phyloP scores from a whole-genome alignment of 345 rosid genomes.

The Citrus sp. region DNA sequence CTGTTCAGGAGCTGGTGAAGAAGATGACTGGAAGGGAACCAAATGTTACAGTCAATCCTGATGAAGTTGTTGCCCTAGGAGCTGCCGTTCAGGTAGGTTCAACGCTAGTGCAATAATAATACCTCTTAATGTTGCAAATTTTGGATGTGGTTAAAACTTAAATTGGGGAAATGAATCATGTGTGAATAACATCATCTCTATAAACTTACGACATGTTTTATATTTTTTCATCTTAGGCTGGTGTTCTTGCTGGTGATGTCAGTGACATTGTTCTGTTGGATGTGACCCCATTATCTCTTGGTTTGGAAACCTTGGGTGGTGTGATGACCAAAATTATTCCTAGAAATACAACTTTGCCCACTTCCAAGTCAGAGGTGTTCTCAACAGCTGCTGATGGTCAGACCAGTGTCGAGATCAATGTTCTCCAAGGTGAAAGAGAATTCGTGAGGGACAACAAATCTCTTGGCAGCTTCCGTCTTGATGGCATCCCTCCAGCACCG shows the following conservation, averaged over 20 bases:
- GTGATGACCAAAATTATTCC: constrained; percentile 98
- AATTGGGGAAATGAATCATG: not conserved
- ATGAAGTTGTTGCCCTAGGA: constrained; percentile 97
- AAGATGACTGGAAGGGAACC: constrained; percentile 93
- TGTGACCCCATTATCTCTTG: constrained; percentile 83
- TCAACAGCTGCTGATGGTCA: constrained; percentile 99
- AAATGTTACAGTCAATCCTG: constrained; percentile 94
- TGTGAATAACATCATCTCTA: too few species aligned
- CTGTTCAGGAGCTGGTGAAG: constrained; percentile 91
- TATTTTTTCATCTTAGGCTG: constrained; percentile 51
- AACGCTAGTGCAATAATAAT: not conserved
- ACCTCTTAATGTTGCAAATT: not conserved
- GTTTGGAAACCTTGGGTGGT: constrained; percentile 95
- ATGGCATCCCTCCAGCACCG: constrained; percentile 85
- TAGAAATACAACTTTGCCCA: constrained; percentile 89
- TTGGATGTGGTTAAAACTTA: not conserved
- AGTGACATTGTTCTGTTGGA: constrained; percentile 93
- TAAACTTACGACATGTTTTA: not conserved
- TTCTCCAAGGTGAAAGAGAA: constrained; percentile 96
- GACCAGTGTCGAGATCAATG: constrained; percentile 97
- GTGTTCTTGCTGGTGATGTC: constrained; percentile 93
- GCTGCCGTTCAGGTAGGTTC: constrained; percentile 93
- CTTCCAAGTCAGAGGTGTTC: constrained; percentile 97
- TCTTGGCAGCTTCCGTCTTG: constrained; percentile 69
- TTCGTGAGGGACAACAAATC: constrained; percentile 96